Evolutionary conservation across 176 grass and related monocot genomes (phyloP).

Genomic region (Ananas comosus): DNA sequence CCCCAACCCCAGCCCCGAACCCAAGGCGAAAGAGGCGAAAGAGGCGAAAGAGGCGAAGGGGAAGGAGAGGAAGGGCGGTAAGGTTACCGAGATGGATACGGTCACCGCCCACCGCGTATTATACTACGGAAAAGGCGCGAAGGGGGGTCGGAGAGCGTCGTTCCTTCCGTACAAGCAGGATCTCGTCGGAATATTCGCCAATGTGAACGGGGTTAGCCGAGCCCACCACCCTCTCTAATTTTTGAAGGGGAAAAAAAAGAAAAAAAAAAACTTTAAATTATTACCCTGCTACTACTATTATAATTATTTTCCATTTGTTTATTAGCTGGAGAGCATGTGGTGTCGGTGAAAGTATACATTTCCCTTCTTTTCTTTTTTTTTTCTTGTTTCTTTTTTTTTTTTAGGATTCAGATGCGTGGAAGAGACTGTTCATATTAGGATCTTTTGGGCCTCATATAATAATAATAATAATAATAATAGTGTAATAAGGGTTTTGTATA

Average conservation of each 20-base stretch:
- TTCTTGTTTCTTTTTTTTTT: too few relatives aligned
- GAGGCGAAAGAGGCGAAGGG: constrained; percentile 10
- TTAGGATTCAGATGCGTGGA: too few relatives aligned
- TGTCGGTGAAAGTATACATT: too few relatives aligned
- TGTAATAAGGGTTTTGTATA: too few relatives aligned
- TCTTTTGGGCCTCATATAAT: too few relatives aligned
- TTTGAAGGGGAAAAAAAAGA: neutral
- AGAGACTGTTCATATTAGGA: too few relatives aligned
- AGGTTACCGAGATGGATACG: constrained; percentile 25
- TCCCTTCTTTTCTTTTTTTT: too few relatives aligned
- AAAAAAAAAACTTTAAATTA: too few relatives aligned
- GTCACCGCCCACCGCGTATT: constrained; percentile 28
- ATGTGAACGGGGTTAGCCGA: constrained; percentile 28
- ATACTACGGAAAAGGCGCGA: constrained; percentile 33
- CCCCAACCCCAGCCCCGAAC: neutral
- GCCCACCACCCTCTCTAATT: constrained; percentile 17
- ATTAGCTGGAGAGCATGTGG: too few relatives aligned
- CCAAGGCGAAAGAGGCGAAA: neutral
- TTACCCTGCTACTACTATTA: too few relatives aligned
- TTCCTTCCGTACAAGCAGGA: constrained; percentile 62
- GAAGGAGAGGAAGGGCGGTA: constrained; percentile 7
- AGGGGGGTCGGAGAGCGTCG: constrained; percentile 35
- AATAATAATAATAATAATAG: too few relatives aligned
- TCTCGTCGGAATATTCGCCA: constrained; percentile 43
- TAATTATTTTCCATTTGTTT: too few relatives aligned